A percentile compares a stretch with the other conserved stretches of the same genome.
Evolutionary conservation across 495 filamentous ascomycete genomes (phyloP).

Genomic region (Cairneyella variabilis): DNA sequence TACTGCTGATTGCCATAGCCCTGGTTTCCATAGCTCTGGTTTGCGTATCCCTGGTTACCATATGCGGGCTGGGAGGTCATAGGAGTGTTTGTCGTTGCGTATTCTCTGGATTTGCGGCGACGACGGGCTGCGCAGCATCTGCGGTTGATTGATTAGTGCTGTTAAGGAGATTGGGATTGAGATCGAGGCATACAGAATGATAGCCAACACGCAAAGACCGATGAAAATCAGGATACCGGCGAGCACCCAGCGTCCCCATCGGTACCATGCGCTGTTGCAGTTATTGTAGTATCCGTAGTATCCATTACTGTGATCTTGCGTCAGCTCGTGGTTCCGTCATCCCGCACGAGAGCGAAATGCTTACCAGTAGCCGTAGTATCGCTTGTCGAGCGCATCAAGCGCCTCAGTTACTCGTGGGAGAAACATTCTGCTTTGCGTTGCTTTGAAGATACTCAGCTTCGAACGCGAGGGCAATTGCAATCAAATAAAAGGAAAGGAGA

Average conservation of each 20-base stretch:
- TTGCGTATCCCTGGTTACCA: conserved; percentile 1
- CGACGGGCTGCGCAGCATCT: background rate
- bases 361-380: background rate
- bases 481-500: no score
- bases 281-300: background rate
- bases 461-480: no score
- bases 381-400: background rate
- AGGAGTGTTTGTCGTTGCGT: background rate
- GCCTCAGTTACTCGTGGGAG: background rate
- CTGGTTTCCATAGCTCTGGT: background rate
- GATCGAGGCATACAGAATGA: conserved; percentile 5
- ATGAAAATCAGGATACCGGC: conserved; percentile 12
- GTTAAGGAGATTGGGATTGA: background rate
- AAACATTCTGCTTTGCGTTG: background rate
- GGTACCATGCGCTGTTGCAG: conserved; percentile 8
- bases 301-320: background rate
- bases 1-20: conserved; percentile 8
- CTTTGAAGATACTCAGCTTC: no score
- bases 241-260: conserved; percentile 16
- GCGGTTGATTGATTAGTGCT: background rate
- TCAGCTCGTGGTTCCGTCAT: background rate
- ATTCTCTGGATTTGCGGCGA: background rate
- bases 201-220: background rate
- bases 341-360: background rate
- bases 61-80: conserved; percentile 1